Base-by-base conservation (phyloP, 176 grass and related monocot genomes). In the Ensete glaucum region DNA sequence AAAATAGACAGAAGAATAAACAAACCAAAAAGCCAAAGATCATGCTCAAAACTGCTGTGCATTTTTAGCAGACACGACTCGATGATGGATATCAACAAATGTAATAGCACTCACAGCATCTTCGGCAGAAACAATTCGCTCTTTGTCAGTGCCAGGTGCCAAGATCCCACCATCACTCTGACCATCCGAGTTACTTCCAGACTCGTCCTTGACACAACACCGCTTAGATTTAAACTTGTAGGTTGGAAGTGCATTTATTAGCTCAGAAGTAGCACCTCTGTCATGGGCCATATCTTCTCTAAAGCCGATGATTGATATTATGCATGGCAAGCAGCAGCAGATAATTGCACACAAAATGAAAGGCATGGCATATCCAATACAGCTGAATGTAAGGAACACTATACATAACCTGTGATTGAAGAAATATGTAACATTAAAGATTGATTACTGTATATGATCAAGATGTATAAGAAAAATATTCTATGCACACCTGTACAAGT, bases 321-420 rank as follows among this genome's bases (percentile, higher is more conserved):
- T 93, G 86, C 90, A 98, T 10, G 95, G 95, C 55, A 98, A 86
- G 76, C 95, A 98, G 43, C 88, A 93, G 65, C 90, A 98, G 80
- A 93, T 93, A 79, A 87, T 89, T 66, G 90, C 87, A 70, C 95
- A 98, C 3, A 98, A 80, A 62, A 98, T 91, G 77, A 93, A 98
- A 19, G 95, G 95, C 80, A 98, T 67, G 0, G 90, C 86, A 9
- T 98, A 94, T n/a, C 88, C 84, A 8, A 98, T 84, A 76, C 92
- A 98, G 76, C 95, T 89, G 6, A 98, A 91, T 1, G 86, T 88
- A 65, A 98, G 95, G 72, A 98, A 98, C 9, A 85, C 90, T 82
- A 98, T 86, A 53, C 95, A 94, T 48, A 98, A 82, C 88, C 95
- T 98, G 84, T 53, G 82, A 71, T 79, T 87, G 64, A 5, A 52